Percentiles rank a stretch among this genome's conserved stretches.
phyloP scores from a whole-genome alignment of 1,284 basidiomycete species.

The Austropuccinia psidii region DNA sequence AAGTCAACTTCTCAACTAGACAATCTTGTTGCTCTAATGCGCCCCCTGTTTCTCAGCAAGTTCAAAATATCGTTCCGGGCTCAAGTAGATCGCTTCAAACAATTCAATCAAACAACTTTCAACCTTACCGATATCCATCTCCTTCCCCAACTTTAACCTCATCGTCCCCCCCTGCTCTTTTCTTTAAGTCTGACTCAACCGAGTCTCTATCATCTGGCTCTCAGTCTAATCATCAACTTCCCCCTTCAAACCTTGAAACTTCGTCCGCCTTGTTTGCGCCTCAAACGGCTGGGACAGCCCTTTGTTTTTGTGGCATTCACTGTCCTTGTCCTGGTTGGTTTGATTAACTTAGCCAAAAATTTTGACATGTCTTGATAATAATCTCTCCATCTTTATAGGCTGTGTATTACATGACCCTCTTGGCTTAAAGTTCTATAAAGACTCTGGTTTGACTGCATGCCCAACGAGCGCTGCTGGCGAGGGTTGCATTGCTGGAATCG shows the following conservation, averaged over 20 bases:
- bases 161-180: background rate
- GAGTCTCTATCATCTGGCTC: background rate
- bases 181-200: background rate
- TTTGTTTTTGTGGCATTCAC: constrained; percentile 27
- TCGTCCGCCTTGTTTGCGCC: constrained; percentile 17
- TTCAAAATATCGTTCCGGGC: background rate
- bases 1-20: too few species aligned
- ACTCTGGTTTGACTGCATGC: background rate
- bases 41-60: too few species aligned
- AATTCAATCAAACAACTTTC: background rate
- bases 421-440: background rate
- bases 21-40: too few species aligned
- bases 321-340: constrained; percentile 28
- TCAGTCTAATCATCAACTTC: background rate
- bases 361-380: too few species aligned
- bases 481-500: constrained; percentile 9
- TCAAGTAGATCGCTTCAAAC: background rate
- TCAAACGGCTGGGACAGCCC: constrained; percentile 19
- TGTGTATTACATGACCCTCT: constrained; percentile 19
- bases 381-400: background rate
- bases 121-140: background rate
- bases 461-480: constrained; percentile 8
- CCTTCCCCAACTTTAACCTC: background rate
- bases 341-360: too few species aligned
- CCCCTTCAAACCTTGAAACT: background rate